Evolutionary conservation across 345 rosid species (phyloP).

Genomic region (Corymbia maculata): DNA sequence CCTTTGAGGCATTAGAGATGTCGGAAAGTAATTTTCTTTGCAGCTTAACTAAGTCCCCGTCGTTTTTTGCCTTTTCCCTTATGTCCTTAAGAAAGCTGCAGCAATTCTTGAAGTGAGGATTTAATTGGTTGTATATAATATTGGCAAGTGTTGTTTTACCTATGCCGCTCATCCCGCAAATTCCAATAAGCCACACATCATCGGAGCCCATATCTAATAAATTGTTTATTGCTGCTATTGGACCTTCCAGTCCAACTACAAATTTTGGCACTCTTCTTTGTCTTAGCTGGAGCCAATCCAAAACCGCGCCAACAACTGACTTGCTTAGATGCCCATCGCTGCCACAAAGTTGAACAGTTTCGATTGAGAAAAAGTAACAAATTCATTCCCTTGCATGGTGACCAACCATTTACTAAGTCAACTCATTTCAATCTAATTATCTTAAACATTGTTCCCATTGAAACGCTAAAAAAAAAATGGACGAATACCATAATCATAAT

Average conservation of each 20-base stretch:
- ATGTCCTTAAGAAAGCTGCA: not conserved
- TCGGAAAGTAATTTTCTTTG: not conserved
- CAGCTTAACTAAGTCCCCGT: not conserved
- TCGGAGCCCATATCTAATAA: accelerated
- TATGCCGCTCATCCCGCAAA: not conserved
- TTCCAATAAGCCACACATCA: not conserved
- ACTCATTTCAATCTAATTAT: too few relatives aligned
- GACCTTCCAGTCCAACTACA: not conserved
- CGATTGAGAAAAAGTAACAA: not conserved
- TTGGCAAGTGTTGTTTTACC: not conserved
- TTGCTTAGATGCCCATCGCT: not conserved
- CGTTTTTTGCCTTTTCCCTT: not conserved
- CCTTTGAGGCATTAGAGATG: not conserved
- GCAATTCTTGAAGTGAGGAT: not conserved
- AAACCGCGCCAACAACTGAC: not conserved
- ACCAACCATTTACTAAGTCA: not conserved
- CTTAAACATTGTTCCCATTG: too few relatives aligned
- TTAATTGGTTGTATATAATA: accelerated
- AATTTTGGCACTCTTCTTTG: accelerated
- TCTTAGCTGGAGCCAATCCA: not conserved
- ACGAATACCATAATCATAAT: too few relatives aligned
- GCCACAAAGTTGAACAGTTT: not conserved
- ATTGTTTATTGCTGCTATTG: accelerated
- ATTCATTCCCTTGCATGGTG: not conserved
- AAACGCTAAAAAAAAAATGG: too few relatives aligned